A percentile compares a stretch with the other conserved stretches of the same genome.
phyloP scores from a whole-genome alignment of 305 asterid species.

The Plantago coronopus region DNA sequence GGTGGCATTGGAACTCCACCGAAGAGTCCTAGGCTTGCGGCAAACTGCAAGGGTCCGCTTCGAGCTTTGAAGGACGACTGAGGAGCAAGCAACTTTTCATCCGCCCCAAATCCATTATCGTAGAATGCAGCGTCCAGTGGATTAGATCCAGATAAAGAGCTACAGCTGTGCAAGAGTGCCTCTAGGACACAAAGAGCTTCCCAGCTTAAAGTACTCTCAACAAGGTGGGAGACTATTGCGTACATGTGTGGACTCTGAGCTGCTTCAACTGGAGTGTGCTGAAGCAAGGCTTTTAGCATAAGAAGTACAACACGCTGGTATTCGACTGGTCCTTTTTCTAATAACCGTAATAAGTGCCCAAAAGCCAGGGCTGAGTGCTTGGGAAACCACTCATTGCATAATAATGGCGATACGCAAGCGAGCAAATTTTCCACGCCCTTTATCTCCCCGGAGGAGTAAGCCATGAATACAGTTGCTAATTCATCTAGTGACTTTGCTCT shows the following conservation, averaged over 20 bases:
- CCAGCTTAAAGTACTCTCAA: conserved; percentile 95
- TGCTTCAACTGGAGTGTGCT: conserved; percentile 94
- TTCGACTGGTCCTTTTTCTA: conserved; percentile 90
- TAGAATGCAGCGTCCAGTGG: conserved; percentile 53
- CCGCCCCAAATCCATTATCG: conserved; percentile 79
- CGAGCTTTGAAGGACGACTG: conserved; percentile 94
- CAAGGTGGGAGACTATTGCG: conserved; percentile 92
- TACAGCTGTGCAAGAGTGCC: conserved; percentile 97
- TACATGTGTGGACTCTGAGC: conserved; percentile 99
- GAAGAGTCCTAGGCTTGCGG: conserved; percentile 46
- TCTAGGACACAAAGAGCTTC: conserved; percentile 98
- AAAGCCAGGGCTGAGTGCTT: conserved; percentile 89
- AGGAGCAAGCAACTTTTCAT: conserved; percentile 71
- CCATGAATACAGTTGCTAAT: conserved; percentile 76
- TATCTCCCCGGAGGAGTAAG: conserved; percentile 78
- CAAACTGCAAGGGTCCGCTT: conserved; percentile 91
- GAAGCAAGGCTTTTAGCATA: conserved; percentile 90
- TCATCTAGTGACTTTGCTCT: conserved; percentile 79
- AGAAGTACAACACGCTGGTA: conserved; percentile 93
- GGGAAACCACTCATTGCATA: conserved; percentile 96
- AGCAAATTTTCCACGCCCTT: conserved; percentile 80
- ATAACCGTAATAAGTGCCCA: conserved; percentile 82
- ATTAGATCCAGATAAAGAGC: conserved; percentile 82
- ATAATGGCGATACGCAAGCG: conserved; percentile 86
- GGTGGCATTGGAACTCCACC: conserved; percentile 45